Percentiles rank a stretch among this genome's conserved stretches.
Conservation (phyloP, 345 rosid species). For the Erodium maritimum region DNA sequence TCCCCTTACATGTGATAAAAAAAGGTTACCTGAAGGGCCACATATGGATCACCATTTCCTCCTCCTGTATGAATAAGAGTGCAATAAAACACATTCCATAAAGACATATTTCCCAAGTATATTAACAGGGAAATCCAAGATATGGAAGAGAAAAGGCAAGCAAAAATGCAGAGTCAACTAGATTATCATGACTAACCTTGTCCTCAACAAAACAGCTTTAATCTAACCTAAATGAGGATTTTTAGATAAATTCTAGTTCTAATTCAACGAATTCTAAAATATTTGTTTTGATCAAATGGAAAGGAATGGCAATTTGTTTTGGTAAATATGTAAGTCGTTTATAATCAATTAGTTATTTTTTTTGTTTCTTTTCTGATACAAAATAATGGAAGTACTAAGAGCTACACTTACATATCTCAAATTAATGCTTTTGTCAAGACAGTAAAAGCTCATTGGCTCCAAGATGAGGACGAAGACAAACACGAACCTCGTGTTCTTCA, state of each 20-base stretch:
- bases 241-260: no score
- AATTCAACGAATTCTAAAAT: background rate
- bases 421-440: conserved; percentile 8
- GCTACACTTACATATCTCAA: conserved; percentile 6
- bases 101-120: no score
- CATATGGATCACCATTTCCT: no score
- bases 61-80: no score
- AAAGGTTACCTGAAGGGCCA: no score
- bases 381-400: background rate
- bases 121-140: no score
- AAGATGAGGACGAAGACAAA: conserved; percentile 34
- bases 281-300: background rate
- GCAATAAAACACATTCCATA: no score
- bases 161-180: no score
- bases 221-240: no score
- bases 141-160: no score
- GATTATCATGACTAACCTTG: no score
- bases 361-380: background rate
- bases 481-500: conserved; percentile 47
- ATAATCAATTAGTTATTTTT: background rate
- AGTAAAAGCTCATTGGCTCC: conserved; percentile 15
- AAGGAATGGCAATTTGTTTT: background rate
- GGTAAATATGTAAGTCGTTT: background rate
- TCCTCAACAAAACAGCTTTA: background rate
- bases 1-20: no score